Base-by-base conservation (phyloP, 257 asterid genomes). In the Paraleonurus japonicus region DNA sequence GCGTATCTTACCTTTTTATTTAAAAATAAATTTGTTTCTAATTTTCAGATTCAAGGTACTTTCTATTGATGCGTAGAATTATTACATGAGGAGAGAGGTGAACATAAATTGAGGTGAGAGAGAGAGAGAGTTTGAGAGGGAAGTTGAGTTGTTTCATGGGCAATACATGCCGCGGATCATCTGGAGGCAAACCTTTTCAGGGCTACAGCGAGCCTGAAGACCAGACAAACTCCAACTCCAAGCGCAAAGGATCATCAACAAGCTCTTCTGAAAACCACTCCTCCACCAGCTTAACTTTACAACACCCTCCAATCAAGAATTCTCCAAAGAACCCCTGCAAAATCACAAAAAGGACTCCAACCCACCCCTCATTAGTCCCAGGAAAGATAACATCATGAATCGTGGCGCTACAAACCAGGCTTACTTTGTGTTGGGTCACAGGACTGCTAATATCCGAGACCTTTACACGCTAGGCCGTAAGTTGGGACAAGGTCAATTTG, bases 141-240 rank as follows among this genome's bases (percentile, higher is more conserved):
- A 10, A 65, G 41, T 77, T 79, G 68, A 68, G 80, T 78, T 80
- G 96, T 85, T 91, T 89, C 82, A 91, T 91, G 97, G 97, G 97
- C 95, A 91, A 91, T 81, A 85, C 95, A 87, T 91, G 97, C 90
- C 92, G 96, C 76, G 95, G 96, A 81, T 87, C 95, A 85, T 85
- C 87, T 19, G 81, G 85, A 64, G 85, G 78, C 76, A 84, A 86
- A 78, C 75, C 85, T 61, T 78, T 80, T 62, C 87, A 78, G 85
- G 94, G 87, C 77, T 77, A 77, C 85, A 65, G 76, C 66, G 80
- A 57, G 82, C 88, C 95, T 64, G 85, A 86, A 77, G 86, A 82
- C 61, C 80, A 75, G 78, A 79, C 85, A 24, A 73, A 70, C 75
- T 69, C 88, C 82, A 73, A 68, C 75, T 69, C 88, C 81, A 88